phyloP scores from a whole-genome alignment of 2,329 filamentous ascomycete genomes.

The Alternaria sp. region DNA sequence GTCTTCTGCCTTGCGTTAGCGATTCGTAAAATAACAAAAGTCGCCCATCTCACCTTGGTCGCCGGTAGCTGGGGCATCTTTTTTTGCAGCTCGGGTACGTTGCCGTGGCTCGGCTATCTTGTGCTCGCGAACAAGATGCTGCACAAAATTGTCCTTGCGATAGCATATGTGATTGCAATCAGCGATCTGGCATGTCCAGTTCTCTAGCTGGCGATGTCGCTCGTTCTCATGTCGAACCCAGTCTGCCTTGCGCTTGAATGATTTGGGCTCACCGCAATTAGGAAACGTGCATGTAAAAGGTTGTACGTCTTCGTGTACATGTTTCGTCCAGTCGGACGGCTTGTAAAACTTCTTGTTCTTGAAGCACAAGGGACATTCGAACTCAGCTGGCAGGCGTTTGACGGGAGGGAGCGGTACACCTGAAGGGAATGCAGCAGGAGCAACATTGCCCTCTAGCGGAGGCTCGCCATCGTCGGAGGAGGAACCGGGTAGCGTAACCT shows the following conservation, averaged over 20 bases:
- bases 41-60: slow-evolving; percentile 38
- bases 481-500: slow-evolving; percentile 63
- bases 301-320: slow-evolving; percentile 91
- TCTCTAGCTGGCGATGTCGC: slow-evolving; percentile 85
- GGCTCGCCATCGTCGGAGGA: slow-evolving; percentile 73
- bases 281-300: slow-evolving; percentile 94
- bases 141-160: slow-evolving; percentile 89
- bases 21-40: not conserved
- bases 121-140: slow-evolving; percentile 91
- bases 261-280: slow-evolving; percentile 82
- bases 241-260: slow-evolving; percentile 94
- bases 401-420: slow-evolving; percentile 86
- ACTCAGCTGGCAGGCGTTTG: slow-evolving; percentile 78
- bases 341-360: slow-evolving; percentile 85
- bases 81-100: slow-evolving; percentile 64
- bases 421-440: slow-evolving; percentile 75
- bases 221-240: slow-evolving; percentile 97
- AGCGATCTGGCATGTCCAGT: slow-evolving; percentile 84
- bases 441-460: slow-evolving; percentile 72
- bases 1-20: slow-evolving; percentile 58
- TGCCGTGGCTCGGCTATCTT: slow-evolving; percentile 83
- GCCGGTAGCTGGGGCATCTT: slow-evolving; percentile 35
- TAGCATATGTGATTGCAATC: slow-evolving; percentile 86
- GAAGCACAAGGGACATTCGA: slow-evolving; percentile 90
- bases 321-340: slow-evolving; percentile 96